phyloP scores from a whole-genome alignment of 2,329 filamentous ascomycete species.

The Xylaria sp. region DNA sequence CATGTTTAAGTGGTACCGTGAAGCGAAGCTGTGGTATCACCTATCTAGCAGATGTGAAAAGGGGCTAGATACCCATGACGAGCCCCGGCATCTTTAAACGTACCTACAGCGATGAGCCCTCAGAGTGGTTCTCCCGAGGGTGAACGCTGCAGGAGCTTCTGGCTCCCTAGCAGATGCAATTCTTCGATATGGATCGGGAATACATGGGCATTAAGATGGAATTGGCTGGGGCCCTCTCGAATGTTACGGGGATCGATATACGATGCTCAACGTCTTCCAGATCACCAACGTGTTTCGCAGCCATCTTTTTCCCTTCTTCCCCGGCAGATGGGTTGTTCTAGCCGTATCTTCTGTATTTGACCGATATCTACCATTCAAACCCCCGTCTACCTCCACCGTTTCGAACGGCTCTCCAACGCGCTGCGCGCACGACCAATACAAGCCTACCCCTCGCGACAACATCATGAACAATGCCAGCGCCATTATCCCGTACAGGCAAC shows the following conservation, averaged over 20 bases:
- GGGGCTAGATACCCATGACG: not conserved
- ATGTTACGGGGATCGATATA: conserved; percentile 39
- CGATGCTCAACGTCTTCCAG: not conserved
- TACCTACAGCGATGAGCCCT: not conserved
- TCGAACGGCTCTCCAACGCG: too few species aligned
- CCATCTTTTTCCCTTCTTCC: too few species aligned
- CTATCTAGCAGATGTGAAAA: conserved; percentile 39
- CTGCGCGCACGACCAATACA: too few species aligned
- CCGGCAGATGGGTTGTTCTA: too few species aligned
- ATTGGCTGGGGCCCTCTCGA: conserved; percentile 30
- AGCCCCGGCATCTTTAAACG: conserved; percentile 15
- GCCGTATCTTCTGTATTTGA: too few species aligned
- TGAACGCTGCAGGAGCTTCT: conserved; percentile 25
- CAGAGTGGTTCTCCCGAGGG: conserved; percentile 29
- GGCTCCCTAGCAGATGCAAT: conserved; percentile 33
- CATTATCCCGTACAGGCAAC: not conserved
- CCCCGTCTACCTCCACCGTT: too few species aligned
- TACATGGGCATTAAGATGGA: conserved; percentile 31
- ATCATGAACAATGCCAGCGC: not conserved
- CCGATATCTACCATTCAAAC: too few species aligned
- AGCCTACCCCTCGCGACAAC: not conserved
- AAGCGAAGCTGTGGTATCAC: conserved; percentile 43
- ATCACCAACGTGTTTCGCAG: too few species aligned
- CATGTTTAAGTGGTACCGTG: conserved; percentile 42
- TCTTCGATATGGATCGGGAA: conserved; percentile 35